Evolutionary conservation across 2,329 filamentous ascomycete genomes (phyloP), one percentile per base, ranked within the genome.

Genomic region (Trichoderma brevicompactum): DNA sequence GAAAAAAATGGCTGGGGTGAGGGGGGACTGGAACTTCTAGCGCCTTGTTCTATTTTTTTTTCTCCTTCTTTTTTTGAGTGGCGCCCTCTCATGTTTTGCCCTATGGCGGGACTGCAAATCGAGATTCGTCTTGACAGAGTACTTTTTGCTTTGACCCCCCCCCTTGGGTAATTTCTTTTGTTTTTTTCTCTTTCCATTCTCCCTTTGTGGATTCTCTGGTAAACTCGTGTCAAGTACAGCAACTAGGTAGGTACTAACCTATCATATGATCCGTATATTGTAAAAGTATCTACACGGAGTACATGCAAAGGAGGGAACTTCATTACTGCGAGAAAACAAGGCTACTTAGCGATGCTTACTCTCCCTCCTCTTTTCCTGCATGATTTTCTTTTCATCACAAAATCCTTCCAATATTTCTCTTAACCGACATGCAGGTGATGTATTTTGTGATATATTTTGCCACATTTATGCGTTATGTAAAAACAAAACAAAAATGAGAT

Each of bases 391-490:
- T 23, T 7, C 50, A 3, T 60, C 56, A 50, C 15, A 17, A 59
- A 50, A 60, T 60, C 56, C 56, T 60, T 41, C 19, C 40, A 13
- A n/a, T 19, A 36, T 41, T 55, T 55, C 52, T 54, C 34, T 54
- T 28, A 28, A 28, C 23, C 23, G 23, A 5, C 50, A 59, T 59
- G 43, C 56, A 60, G 56, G 56, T 10, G 56, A 60, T 60, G 38
- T 28, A 32, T n/a, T n/a, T n/a, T n/a, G n/a, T n/a, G n/a, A n/a
- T n/a, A n/a, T n/a, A n/a, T n/a, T n/a, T 40, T 34, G 41, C n/a
- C 32, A 50, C 23, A 28, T 28, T 28, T 5, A 28, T 28, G 23
- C 23, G 23, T 28, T 28, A 28, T 28, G 52, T 40, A 12, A n/a
- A 8, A 28, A 12, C 10, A 8, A 28, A 32, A 28, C 2, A 56